A percentile compares a stretch with the other conserved stretches of the same genome.
Evolutionary conservation across 371 early-diverging fungal genomes (phyloP).

Genomic region (Coemansia sp.): DNA sequence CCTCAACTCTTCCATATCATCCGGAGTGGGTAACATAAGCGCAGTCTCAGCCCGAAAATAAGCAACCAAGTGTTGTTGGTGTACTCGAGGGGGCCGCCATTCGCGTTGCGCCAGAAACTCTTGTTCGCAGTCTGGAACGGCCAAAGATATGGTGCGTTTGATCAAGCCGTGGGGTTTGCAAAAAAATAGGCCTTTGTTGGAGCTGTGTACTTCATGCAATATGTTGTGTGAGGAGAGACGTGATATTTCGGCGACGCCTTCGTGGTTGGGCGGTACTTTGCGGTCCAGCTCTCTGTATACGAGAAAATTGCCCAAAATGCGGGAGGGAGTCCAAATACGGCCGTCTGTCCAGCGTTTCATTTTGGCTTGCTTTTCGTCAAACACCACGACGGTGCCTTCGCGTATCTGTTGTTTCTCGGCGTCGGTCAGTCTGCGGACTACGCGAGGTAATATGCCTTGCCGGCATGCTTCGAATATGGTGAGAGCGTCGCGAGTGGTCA

Average conservation of each 20-base stretch:
- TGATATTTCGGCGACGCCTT: slow-evolving; percentile 20
- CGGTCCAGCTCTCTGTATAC: slow-evolving; percentile 62
- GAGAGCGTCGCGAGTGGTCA: slow-evolving; percentile 65
- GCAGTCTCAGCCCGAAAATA: slow-evolving; percentile 32
- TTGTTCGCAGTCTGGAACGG: slow-evolving; percentile 37
- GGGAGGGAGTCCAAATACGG: slow-evolving; percentile 67
- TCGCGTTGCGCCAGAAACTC: slow-evolving; percentile 17
- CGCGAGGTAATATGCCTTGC: slow-evolving; percentile 58
- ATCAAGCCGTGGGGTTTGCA: slow-evolving; percentile 33
- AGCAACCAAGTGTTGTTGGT: slow-evolving; percentile 42
- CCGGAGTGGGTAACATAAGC: slow-evolving; percentile 19
- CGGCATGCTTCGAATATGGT: slow-evolving; percentile 68
- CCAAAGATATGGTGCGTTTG: slow-evolving; percentile 50
- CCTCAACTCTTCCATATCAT: slow-evolving; percentile 46
- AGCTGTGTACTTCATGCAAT: slow-evolving; percentile 7
- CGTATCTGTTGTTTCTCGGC: slow-evolving; percentile 59
- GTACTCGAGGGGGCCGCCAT: slow-evolving; percentile 13
- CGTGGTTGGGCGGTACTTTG: slow-evolving; percentile 50
- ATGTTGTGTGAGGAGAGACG: not conserved
- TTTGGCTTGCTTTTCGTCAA: slow-evolving; percentile 69
- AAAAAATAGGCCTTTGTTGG: slow-evolving; percentile 49
- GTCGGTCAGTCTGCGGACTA: slow-evolving; percentile 62
- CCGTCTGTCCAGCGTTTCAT: slow-evolving; percentile 82
- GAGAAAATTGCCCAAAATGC: slow-evolving; percentile 65
- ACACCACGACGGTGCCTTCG: slow-evolving; percentile 61